phyloP scores from a whole-genome alignment of 2,329 filamentous ascomycete genomes.

The Fusarium secorum region DNA sequence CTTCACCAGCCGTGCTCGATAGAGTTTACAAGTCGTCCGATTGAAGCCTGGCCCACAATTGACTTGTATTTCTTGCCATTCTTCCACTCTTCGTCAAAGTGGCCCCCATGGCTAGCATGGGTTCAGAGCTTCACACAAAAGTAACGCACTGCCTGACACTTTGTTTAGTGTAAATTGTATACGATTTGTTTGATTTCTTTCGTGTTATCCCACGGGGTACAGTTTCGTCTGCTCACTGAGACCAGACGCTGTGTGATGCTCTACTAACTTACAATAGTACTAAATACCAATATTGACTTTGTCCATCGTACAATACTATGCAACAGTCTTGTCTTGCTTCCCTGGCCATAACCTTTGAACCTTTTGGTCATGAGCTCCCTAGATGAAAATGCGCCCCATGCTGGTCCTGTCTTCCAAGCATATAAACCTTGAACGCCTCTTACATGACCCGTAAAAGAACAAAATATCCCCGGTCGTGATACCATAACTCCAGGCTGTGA shows the following conservation, averaged over 20 bases:
- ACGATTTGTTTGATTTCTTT: neutral
- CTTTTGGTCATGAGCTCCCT: neutral
- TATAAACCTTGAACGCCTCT: slow-evolving; percentile 9
- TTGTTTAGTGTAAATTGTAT: neutral
- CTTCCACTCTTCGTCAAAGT: neutral
- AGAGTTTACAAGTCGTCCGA: slow-evolving; percentile 7
- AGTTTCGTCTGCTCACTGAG: neutral
- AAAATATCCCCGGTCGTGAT: slow-evolving; percentile 10
- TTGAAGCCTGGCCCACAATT: neutral
- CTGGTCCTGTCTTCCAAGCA: slow-evolving; percentile 34
- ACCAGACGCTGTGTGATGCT: neutral
- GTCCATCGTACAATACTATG: slow-evolving; percentile 7
- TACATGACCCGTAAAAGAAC: neutral
- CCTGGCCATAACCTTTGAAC: neutral
- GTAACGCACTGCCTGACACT: neutral
- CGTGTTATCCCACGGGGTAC: neutral
- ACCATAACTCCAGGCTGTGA: slow-evolving; percentile 19
- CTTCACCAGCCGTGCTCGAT: slow-evolving; percentile 18
- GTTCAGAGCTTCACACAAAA: neutral
- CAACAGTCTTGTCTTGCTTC: neutral
- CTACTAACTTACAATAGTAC: slow-evolving; percentile 20
- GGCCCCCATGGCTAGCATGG: neutral
- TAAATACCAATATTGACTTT: slow-evolving; percentile 9
- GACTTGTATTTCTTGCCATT: neutral
- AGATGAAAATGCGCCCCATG: slow-evolving; percentile 12